Evolutionary conservation across 768 basidiomycete species (phyloP), one percentile per base, ranked within the genome.

Genomic region (Tephrocybe sp.): DNA sequence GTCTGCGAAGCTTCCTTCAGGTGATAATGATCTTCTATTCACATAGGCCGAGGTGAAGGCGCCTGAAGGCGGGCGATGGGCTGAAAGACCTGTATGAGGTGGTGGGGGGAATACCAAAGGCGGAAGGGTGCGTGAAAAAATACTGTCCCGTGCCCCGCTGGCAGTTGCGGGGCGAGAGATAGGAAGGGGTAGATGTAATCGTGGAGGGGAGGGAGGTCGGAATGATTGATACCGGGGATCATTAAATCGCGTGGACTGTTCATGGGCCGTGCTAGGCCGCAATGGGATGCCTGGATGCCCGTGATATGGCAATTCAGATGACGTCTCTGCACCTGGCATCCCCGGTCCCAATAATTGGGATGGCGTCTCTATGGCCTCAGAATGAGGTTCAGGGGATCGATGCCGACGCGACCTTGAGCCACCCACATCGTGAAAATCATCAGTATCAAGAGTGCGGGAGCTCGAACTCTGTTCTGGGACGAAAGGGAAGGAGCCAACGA

Each of bases 291-390:
- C 18, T 31, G 23, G 33, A 4, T 27, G 58, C 19, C 45, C 39
- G 37, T 22, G 41, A 30, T 48, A 39, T 19, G 49, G 39, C 9
- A 47, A 13, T 19, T 44, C 49, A 45, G 43, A 34, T 47, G 42
- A 50, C 25, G 52, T 34, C 23, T 69, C 64, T 21, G 58, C 54
- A 47, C 73, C 78, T 22, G 80, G 77, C 62, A 82, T 73, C 4
- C 79, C 80, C 39, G 83, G 80, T 9, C 82, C 81, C 34, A 79
- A 71, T 16, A 83, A 55, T 36, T 73, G 69, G 16, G 71, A 53
- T 31, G 67, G 66, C 21, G 66, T 57, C 42, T 76, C 74, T 15
- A 60, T 55, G 10, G 72, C 59, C n/a, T 57, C 63, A 16, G 57
- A 54, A 27, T 61, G 63, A 16, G 56, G 43, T 21, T 70, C 68